Percentiles rank a stretch among this genome's conserved stretches.
Evolutionary conservation across 2,329 filamentous ascomycete species (phyloP).

Genomic region (Cephalotrichum gorgonifer): DNA sequence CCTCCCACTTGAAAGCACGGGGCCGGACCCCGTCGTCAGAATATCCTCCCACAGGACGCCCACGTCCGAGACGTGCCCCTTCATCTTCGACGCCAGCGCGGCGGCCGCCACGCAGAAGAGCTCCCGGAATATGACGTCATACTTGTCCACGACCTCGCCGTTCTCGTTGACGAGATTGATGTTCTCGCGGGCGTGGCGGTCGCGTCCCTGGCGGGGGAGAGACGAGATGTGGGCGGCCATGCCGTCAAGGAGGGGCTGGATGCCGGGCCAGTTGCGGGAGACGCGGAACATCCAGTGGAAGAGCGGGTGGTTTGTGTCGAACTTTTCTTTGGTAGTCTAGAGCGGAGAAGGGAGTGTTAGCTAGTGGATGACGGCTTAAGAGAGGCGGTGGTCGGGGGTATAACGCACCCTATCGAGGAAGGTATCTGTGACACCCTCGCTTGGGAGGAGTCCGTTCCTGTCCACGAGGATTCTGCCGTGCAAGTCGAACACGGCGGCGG

Average conservation of each 20-base stretch:
- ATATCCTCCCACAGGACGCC: slow-evolving; percentile 71
- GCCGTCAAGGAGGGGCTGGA: slow-evolving; percentile 56
- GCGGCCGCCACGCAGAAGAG: slow-evolving; percentile 73
- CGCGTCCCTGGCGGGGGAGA: slow-evolving; percentile 27
- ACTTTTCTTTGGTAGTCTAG: slow-evolving; percentile 54
- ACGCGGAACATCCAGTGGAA: slow-evolving; percentile 85
- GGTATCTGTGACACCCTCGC: slow-evolving; percentile 67
- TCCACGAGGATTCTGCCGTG: slow-evolving; percentile 58
- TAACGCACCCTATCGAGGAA: slow-evolving; percentile 52
- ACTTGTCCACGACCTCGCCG: slow-evolving; percentile 52
- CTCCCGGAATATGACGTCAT: slow-evolving; percentile 69
- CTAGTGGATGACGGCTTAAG: slow-evolving; percentile 8
- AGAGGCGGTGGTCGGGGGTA: not conserved
- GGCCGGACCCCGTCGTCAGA: slow-evolving; percentile 38
- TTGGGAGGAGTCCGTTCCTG: slow-evolving; percentile 58
- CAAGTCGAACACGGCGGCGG: slow-evolving; percentile 56
- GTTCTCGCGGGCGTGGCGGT: slow-evolving; percentile 22
- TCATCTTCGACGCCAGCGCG: slow-evolving; percentile 59
- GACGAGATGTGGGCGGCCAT: slow-evolving; percentile 63
- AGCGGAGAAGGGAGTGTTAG: slow-evolving; percentile 2
- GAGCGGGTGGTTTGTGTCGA: slow-evolving; percentile 65
- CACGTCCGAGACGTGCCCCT: slow-evolving; percentile 49
- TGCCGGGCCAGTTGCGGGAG: slow-evolving; percentile 63
- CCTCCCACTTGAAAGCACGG: not conserved
- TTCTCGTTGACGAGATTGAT: slow-evolving; percentile 41